Percentiles rank a stretch among this genome's conserved stretches.
These are phyloP conservation scores for Coemansia sp. DNA, from an alignment of 192 early-diverging fungal species.

Conservation along the genomic window DNA sequence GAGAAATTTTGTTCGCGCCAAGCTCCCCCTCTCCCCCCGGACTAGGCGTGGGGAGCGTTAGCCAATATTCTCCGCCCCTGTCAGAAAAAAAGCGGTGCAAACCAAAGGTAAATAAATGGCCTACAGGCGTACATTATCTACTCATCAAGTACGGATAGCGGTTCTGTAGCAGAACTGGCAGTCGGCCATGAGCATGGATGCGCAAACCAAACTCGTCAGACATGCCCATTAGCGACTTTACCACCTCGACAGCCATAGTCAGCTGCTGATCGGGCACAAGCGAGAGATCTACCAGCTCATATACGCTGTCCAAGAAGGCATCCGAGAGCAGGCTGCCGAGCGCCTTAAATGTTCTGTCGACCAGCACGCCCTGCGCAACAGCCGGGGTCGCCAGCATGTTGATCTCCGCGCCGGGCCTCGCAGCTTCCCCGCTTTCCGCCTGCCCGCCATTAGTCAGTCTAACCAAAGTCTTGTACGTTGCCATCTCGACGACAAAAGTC, in stretches of 20 bases:
- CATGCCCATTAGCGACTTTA: conserved; percentile 24
- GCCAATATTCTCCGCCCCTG: not conserved
- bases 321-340: conserved; percentile 23
- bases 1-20: too few relatives aligned
- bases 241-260: conserved; percentile 37
- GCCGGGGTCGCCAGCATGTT: conserved; percentile 26
- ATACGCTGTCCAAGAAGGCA: conserved; percentile 27
- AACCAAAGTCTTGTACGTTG: conserved; percentile 40
- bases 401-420: conserved; percentile 31
- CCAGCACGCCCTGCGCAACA: conserved; percentile 35
- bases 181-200: conserved; percentile 17
- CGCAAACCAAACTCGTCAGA: conserved; percentile 33
- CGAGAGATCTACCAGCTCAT: conserved; percentile 25
- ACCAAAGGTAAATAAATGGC: conserved; percentile 14
- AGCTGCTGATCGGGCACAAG: conserved; percentile 42
- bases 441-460: conserved; percentile 37
- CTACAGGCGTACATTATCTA: conserved; percentile 8
- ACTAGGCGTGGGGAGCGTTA: not conserved
- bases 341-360: conserved; percentile 46
- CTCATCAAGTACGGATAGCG: conserved; percentile 39
- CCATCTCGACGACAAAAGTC: conserved; percentile 53
- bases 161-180: conserved; percentile 41
- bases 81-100: not conserved
- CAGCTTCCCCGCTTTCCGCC: not conserved
- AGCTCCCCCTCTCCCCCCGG: not conserved